Percentiles rank a stretch among this genome's conserved stretches.
Conservation (phyloP, 2,329 filamentous ascomycete species). For the Hirsutella thompsonii region DNA sequence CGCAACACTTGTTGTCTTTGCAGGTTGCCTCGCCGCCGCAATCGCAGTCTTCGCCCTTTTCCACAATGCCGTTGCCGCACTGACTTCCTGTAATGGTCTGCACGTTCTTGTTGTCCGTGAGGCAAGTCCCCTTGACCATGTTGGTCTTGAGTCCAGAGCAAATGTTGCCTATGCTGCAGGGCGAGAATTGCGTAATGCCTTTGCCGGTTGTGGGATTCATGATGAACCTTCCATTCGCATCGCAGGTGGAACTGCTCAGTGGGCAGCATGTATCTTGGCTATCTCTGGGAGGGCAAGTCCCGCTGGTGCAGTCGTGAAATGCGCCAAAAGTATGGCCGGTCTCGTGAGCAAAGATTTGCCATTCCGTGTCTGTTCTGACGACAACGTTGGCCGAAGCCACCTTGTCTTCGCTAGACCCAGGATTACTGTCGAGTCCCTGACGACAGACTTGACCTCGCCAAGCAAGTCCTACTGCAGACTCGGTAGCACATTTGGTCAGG, state of each 20-base stretch:
- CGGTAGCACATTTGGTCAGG: constrained; percentile 69
- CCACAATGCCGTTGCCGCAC: constrained; percentile 96
- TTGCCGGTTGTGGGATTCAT: constrained; percentile 86
- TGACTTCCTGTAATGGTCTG: constrained; percentile 69
- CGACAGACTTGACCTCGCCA: constrained; percentile 86
- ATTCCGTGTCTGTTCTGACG: constrained; percentile 68
- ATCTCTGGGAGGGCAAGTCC: constrained; percentile 41
- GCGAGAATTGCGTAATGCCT: constrained; percentile 68
- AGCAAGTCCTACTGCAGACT: constrained; percentile 75
- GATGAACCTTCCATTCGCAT: constrained; percentile 70
- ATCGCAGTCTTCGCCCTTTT: constrained; percentile 88
- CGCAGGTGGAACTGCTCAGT: constrained; percentile 50
- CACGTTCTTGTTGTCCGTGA: constrained; percentile 77
- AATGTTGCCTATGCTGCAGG: constrained; percentile 85
- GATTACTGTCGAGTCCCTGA: constrained; percentile 33
- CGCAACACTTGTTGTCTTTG: constrained; percentile 66
- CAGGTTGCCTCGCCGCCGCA: constrained; percentile 71
- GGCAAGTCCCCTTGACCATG: constrained; percentile 56
- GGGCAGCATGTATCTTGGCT: constrained; percentile 60
- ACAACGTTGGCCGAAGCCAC: constrained; percentile 85
- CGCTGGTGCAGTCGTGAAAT: constrained; percentile 74
- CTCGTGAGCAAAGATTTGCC: constrained; percentile 94
- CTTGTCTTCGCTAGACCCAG: constrained; percentile 50
- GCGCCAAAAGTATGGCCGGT: constrained; percentile 90
- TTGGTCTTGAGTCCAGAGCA: constrained; percentile 74